Percentiles rank a stretch among this genome's conserved stretches.
Conservation (phyloP, 2,329 filamentous ascomycete species). For the Didymella lethalis region DNA sequence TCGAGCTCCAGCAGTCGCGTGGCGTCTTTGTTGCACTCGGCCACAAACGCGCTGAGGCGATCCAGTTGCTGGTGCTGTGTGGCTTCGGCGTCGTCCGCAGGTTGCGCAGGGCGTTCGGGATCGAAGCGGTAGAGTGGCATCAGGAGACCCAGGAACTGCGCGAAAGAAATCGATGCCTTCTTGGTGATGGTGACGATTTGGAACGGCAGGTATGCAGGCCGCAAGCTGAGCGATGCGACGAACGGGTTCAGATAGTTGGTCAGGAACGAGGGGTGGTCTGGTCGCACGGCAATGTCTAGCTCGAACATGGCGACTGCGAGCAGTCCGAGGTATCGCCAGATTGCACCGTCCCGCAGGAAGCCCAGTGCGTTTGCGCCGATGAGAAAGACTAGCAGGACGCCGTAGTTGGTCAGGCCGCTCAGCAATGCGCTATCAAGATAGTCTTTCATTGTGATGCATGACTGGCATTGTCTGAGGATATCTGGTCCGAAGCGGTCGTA, state of each 20-base stretch:
- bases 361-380: conserved; percentile 47
- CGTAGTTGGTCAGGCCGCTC: conserved; percentile 37
- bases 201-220: conserved; percentile 79
- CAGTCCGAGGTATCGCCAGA: conserved; percentile 61
- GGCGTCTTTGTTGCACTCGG: conserved; percentile 72
- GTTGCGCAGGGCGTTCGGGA: conserved; percentile 29
- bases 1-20: conserved; percentile 77
- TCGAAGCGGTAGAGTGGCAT: conserved; percentile 48
- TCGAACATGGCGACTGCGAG: conserved; percentile 65
- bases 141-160: conserved; percentile 46
- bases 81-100: conserved; percentile 42
- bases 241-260: conserved; percentile 59
- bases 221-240: conserved; percentile 51
- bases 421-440: conserved; percentile 72
- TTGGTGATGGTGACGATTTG: conserved; percentile 80
- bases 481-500: conserved; percentile 85
- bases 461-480: conserved; percentile 61
- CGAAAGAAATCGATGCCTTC: conserved; percentile 75
- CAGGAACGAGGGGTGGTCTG: conserved; percentile 55
- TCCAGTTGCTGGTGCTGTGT: conserved; percentile 67
- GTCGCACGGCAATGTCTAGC: conserved; percentile 63
- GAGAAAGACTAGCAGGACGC: conserved; percentile 38
- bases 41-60: conserved; percentile 68
- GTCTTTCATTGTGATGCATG: conserved; percentile 74
- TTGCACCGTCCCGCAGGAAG: conserved; percentile 45